These are phyloP conservation scores for Colletotrichum sublineola DNA, from an alignment of 2,329 filamentous ascomycete species.

Conservation along the genomic window DNA sequence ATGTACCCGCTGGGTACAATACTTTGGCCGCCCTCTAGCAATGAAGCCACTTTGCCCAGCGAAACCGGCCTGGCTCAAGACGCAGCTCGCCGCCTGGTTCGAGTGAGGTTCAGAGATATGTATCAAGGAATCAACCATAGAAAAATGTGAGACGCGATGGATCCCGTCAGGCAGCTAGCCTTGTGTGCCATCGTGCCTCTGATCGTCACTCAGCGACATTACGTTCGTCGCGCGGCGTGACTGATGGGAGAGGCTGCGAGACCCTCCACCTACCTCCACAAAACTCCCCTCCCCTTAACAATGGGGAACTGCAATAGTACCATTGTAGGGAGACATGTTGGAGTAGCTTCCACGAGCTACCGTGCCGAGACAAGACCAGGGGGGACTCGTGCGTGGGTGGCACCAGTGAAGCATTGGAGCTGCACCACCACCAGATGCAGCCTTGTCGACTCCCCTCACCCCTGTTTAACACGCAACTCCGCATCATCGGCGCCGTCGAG, in stretches of 20 bases:
- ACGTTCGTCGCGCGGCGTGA: background rate
- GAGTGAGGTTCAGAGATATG: constrained; percentile 1
- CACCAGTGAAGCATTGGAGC: constrained; percentile 24
- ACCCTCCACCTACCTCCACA: constrained; percentile 21
- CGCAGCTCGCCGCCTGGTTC: constrained; percentile 9
- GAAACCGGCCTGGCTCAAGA: constrained; percentile 28
- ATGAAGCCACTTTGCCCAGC: constrained; percentile 12
- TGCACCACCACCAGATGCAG: constrained; percentile 39
- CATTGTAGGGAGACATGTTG: constrained; percentile 1
- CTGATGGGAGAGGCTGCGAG: constrained; percentile 13
- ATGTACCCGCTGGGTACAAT: constrained; percentile 15
- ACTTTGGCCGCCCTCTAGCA: constrained; percentile 15
- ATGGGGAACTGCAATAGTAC: background rate
- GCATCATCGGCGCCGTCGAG: constrained; percentile 38
- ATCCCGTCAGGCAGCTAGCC: constrained; percentile 21
- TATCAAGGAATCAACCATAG: constrained; percentile 4
- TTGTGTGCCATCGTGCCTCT: constrained; percentile 22
- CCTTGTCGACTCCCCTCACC: constrained; percentile 31
- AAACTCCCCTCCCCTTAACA: constrained; percentile 1
- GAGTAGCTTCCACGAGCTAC: constrained; percentile 25
- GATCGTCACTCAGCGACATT: background rate
- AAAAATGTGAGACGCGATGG: constrained; percentile 3
- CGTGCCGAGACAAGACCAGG: constrained; percentile 29
- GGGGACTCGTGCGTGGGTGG: constrained; percentile 11
- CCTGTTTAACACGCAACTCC: constrained; percentile 40